These are phyloP conservation scores for Populus pruinosa DNA, from an alignment of 345 rosid species.

Conservation along the genomic window DNA sequence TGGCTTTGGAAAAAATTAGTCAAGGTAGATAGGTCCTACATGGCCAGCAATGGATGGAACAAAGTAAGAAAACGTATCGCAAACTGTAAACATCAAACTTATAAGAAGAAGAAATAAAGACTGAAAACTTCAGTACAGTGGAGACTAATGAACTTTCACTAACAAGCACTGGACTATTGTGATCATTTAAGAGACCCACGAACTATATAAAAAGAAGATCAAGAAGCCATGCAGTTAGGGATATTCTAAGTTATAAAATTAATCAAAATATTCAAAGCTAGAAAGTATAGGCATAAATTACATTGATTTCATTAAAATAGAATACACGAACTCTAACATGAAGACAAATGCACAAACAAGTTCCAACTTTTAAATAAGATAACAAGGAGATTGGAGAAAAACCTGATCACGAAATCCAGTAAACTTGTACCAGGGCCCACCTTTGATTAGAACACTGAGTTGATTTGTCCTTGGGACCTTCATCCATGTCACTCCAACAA, in stretches of 20 bases:
- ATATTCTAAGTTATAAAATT: neutral
- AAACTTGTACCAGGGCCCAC: constrained; percentile 84
- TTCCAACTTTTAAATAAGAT: neutral
- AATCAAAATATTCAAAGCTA: neutral
- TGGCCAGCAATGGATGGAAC: neutral
- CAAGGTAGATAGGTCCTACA: constrained; percentile 71
- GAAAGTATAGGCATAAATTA: neutral
- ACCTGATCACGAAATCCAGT: constrained; percentile 92
- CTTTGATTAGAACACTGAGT: constrained; percentile 69
- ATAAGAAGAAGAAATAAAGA: neutral
- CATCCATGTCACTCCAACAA: constrained; percentile 76
- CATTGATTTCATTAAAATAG: neutral
- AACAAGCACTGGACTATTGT: neutral
- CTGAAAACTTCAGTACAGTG: neutral
- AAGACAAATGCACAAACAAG: neutral
- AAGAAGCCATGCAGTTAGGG: neutral
- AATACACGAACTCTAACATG: neutral
- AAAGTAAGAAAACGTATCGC: neutral
- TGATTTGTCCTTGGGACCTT: constrained; percentile 83
- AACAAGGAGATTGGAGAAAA: neutral
- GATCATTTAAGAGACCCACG: neutral
- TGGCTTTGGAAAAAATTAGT: constrained; percentile 67
- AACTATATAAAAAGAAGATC: neutral
- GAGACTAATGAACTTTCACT: neutral
- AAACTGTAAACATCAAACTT: neutral